Evolutionary conservation across 2,329 filamentous ascomycete genomes (phyloP), one percentile per base, ranked within the genome.

Genomic region (Hortaea werneckii): DNA sequence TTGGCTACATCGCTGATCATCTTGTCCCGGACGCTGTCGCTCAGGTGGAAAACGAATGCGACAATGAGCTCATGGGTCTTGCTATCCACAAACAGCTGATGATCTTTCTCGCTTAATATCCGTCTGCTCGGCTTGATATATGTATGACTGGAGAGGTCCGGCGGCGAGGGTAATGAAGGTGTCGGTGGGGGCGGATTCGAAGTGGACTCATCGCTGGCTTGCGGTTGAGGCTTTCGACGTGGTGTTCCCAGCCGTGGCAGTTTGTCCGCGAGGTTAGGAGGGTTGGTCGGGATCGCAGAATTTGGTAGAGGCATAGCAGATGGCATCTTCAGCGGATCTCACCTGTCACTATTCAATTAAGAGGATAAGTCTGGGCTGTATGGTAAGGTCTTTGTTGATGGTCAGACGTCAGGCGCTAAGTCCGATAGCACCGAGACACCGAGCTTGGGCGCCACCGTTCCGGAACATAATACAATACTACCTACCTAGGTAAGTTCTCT

Each of bases 41-140:
- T 82, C 20, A 98, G 78, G 7, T 79, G 78, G 65, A 95, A 95
- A 50, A 95, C 75, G 68, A 95, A 98, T 13, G 85, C 80, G 47
- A 85, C 71, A 38, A 98, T 76, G 37, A 96, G 76, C 6, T 73
- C 73, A 64, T 86, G 84, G 5, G 89, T 83, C 0, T 82, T 73
- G 0, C 89, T 95, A 0, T 77, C 69, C 12, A 88, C 75, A 58
- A 96, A 98, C 4, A 87, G 68, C 12, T 85, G 75, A 62, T 94
- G 89, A 55, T 98, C 92, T 41, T 77, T 71, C 2, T 73, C 73
- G 3, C 88, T 90, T 9, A 98, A 70, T 43, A 98, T 96, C 6
- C 89, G 79, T 49, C 89, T 78, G 9, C 74, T 77, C 0, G 92
- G 92, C 5, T 70, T 70, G 47, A 94, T 5, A 65, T 67, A 60